Conservation (phyloP, 352 stramenopile genomes). For the Aphanomyces stellatus region DNA sequence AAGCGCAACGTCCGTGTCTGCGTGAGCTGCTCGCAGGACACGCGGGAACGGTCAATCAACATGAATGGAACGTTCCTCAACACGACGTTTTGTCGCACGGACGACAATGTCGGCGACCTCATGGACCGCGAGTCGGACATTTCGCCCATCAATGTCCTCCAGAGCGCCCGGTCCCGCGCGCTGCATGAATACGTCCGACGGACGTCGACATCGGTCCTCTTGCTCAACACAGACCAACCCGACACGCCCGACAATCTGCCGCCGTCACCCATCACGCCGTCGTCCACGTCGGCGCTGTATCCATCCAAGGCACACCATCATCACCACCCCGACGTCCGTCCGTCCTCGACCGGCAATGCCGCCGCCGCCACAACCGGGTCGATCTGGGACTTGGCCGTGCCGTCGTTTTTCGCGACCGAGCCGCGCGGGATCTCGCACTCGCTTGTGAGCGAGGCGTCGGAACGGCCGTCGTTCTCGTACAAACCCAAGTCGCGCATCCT, state of each 20-base stretch:
- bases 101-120: not conserved
- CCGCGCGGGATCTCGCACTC: not conserved
- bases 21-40: slow-evolving; percentile 69
- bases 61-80: not conserved
- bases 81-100: not conserved
- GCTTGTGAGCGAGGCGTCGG: not conserved
- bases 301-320: too few species aligned
- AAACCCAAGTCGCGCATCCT: not conserved
- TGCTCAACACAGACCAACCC: not conserved
- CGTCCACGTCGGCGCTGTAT: too few species aligned
- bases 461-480: not conserved
- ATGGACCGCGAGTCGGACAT: not conserved
- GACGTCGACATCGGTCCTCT: not conserved
- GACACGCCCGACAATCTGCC: not conserved
- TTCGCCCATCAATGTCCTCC: not conserved
- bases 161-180: not conserved
- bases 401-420: too few species aligned
- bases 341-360: not conserved
- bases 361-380: not conserved
- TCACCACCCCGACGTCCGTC: not conserved
- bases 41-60: slow-evolving; percentile 31
- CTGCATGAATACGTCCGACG: slow-evolving; percentile 7
- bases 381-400: not conserved
- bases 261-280: not conserved
- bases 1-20: slow-evolving; percentile 72